Base-by-base conservation (phyloP, 495 filamentous ascomycete genomes). In the Glarea lozoyensis region DNA sequence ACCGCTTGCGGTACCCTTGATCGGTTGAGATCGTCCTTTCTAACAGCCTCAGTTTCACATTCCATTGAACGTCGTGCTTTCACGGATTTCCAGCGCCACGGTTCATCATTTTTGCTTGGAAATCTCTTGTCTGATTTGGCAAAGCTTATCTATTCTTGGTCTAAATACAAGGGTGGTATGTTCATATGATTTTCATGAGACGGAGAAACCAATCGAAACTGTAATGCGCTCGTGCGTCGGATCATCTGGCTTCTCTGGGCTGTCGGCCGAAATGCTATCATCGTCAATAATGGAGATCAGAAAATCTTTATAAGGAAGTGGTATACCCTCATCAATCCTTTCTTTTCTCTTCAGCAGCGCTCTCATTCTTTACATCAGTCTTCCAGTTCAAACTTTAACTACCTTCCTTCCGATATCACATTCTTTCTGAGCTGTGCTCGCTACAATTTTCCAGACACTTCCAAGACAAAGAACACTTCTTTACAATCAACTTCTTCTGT, bases 401-500 rank as follows among this genome's bases (percentile, higher is more conserved):
- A 18, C 25, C 12, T 37, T 40, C 47, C 44, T 50, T 50, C 38
- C 31, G 39, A 45, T 33, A 33, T 34, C 37, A 19, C 44, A n/a
- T n/a, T n/a, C n/a, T n/a, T n/a, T n/a, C n/a, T n/a, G n/a, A 53
- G 42, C 50, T 45, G 45, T 38, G 40, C 45, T 48, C 23, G 36
- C 30, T 48, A 44, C 21, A 16, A 45, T 45, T 42, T 30, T 45
- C 39, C 40, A 48, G 45, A 53, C 40, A 31, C 16, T 49, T 42
- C 30, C 17, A 13, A 13, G n/a, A 34, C 31, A 11, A 13, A 4
- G 33, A 15, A 15, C n/a, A 31, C 31, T 11, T 10, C 17, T 20
- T 17, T 47, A n/a, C n/a, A n/a, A n/a, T n/a, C n/a, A n/a, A n/a
- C n/a, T n/a, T n/a, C n/a, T n/a, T n/a, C n/a, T n/a, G n/a, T n/a